Evolutionary conservation across 805 yeast species (phyloP).

Genomic region (Kregervanrija delftensis): DNA sequence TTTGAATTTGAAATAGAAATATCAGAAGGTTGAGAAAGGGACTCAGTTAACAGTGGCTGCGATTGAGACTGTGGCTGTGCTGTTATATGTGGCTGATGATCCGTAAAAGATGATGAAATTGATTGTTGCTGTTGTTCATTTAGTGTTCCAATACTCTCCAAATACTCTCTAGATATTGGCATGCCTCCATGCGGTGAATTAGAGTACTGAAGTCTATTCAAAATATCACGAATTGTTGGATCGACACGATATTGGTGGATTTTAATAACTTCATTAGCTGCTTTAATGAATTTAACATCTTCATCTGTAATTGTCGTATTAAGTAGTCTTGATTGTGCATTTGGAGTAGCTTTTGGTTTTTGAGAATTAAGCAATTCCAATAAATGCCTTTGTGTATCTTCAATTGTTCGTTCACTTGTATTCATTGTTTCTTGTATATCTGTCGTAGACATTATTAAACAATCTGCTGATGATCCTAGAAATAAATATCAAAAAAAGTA

Average conservation of each 20-base stretch:
- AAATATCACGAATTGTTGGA: conserved; percentile 56
- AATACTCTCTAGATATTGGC: conserved; percentile 23
- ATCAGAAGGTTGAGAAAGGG: too few relatives aligned
- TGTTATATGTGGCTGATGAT: neutral
- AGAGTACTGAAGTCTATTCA: conserved; percentile 52
- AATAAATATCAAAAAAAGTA: too few relatives aligned
- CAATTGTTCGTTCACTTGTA: conserved; percentile 2
- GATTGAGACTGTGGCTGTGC: neutral
- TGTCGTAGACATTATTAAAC: neutral
- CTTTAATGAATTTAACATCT: conserved; percentile 47
- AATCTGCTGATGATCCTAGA: too few relatives aligned
- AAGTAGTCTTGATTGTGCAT: conserved; percentile 14
- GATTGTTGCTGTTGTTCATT: conserved; percentile 1
- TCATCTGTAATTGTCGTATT: conserved; percentile 31
- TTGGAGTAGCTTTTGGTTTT: conserved; percentile 20
- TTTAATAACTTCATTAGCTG: conserved; percentile 56
- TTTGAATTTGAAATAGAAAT: too few relatives aligned
- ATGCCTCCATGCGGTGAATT: conserved; percentile 54
- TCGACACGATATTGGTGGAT: conserved; percentile 40
- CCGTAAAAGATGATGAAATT: too few relatives aligned
- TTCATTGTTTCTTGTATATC: neutral
- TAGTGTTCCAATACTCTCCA: conserved; percentile 5
- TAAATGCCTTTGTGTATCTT: conserved; percentile 17
- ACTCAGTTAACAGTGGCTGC: neutral
- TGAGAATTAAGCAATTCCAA: conserved; percentile 23